Evolutionary conservation across 805 yeast species (phyloP), one percentile per base, ranked within the genome.

Genomic region (Soucietia sequanensis): DNA sequence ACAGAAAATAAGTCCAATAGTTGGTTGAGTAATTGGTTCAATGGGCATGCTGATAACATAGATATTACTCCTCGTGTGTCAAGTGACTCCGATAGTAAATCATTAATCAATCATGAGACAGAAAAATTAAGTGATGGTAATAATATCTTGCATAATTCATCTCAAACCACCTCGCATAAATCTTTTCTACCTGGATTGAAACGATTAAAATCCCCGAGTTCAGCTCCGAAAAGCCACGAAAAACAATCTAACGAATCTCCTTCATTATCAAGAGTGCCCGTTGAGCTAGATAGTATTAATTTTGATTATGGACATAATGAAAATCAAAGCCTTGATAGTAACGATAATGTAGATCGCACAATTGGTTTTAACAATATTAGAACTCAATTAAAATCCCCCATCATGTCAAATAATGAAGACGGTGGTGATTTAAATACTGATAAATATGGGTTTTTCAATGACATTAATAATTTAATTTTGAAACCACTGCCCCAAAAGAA

Each of bases 401-500:
- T 65, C 1, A 45, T 59, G 9, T 33, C 28, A 5, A 25, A 5
- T 6, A 33, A 13, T 21, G 23, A 21, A 21, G 23, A 21, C n/a
- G 23, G 23, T 11, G 27, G 13, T 18, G 31, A 30, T 1, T 53
- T 51, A 3, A 50, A 63, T 23, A 61, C 75, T 9, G 80, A 75
- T 48, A 57, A 68, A 42, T 75, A 65, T 50, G 81, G 81, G 1
- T 75, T 76, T 44, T 56, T 74, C 21, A 63, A 47, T 32, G 65
- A 52, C 34, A 34, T 36, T 10, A 29, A 37, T 14, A 29, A 32
- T 17, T 27, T 31, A 12, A 14, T 15, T 5, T 9, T 11, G n/a
- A 27, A 19, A 16, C 10, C 9, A 12, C 23, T 21, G 8, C 23
- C 23, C 11, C 11, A 9, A 11, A 21, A 21, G 23, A 21, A 8